Evolutionary conservation across 805 yeast genomes (phyloP).

Genomic region (Spathaspora girioi): DNA sequence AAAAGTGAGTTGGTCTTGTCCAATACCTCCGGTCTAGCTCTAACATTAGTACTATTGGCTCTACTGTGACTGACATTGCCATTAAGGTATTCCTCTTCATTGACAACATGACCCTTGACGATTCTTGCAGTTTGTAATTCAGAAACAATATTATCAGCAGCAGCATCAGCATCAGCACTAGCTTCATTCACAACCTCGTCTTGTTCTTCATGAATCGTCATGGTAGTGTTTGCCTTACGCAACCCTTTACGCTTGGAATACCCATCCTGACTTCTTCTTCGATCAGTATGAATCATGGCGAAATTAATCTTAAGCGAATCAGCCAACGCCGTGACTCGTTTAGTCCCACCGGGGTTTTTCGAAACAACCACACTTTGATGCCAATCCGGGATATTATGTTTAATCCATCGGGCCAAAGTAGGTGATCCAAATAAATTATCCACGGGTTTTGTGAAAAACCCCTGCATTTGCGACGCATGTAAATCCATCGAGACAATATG

Average conservation of each 20-base stretch:
- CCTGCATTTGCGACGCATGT: slow-evolving; percentile 98
- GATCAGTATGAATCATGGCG: slow-evolving; percentile 98
- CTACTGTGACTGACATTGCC: slow-evolving; percentile 2
- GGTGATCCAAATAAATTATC: slow-evolving; percentile 97
- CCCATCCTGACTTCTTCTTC: slow-evolving; percentile 80
- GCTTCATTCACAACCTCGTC: slow-evolving; percentile 51
- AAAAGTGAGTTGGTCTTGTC: slow-evolving; percentile 11
- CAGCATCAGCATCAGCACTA: not conserved
- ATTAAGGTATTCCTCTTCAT: slow-evolving; percentile 56
- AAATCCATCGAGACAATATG: slow-evolving; percentile 97
- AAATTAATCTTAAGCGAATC: slow-evolving; percentile 92
- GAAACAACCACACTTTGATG: slow-evolving; percentile 91
- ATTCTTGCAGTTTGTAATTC: slow-evolving; percentile 95
- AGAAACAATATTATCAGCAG: slow-evolving; percentile 55
- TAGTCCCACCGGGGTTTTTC: slow-evolving; percentile 99
- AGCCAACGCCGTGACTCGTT: slow-evolving; percentile 96
- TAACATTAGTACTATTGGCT: slow-evolving; percentile 3
- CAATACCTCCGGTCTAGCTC: not conserved
- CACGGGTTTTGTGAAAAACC: slow-evolving; percentile 95
- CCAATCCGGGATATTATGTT: slow-evolving; percentile 82
- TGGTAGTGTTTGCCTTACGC: slow-evolving; percentile 14
- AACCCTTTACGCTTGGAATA: slow-evolving; percentile 39
- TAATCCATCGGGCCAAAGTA: slow-evolving; percentile 92
- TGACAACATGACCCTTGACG: slow-evolving; percentile 95
- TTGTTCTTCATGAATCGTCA: slow-evolving; percentile 53